Evolutionary conservation across 305 asterid genomes (phyloP).

Genomic region (Petunia hybrid): DNA sequence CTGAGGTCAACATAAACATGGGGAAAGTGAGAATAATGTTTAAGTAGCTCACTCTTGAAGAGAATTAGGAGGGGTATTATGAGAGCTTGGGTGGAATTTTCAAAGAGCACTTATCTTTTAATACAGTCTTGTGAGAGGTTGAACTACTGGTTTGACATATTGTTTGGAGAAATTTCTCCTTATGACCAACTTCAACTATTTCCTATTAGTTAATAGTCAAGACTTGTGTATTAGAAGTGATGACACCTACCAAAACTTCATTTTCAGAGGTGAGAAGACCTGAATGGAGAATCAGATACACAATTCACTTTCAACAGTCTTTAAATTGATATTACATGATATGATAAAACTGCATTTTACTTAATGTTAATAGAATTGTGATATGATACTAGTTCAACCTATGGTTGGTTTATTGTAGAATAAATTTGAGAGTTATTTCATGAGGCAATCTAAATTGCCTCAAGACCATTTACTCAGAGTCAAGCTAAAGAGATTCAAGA

Average conservation of each 20-base stretch:
- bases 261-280: background rate
- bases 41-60: background rate
- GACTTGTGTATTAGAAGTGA: background rate
- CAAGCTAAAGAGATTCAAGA: too few species aligned
- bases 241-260: constrained; percentile 14
- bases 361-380: too few species aligned
- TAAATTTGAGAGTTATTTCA: too few species aligned
- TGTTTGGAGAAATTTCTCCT: background rate
- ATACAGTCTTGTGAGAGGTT: background rate
- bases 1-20: background rate
- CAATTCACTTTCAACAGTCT: background rate
- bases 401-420: too few species aligned
- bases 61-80: background rate
- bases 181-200: constrained; percentile 21
- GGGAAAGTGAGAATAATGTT: background rate
- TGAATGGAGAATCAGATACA: constrained; percentile 6
- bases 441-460: too few species aligned
- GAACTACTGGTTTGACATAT: constrained; percentile 11
- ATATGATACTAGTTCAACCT: too few species aligned
- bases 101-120: background rate
- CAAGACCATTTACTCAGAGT: too few species aligned
- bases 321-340: too few species aligned
- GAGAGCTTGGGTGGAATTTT: background rate
- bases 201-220: background rate
- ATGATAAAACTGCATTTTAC: too few species aligned